phyloP scores from a whole-genome alignment of 768 basidiomycete species.

The Boletus rubescentipes region DNA sequence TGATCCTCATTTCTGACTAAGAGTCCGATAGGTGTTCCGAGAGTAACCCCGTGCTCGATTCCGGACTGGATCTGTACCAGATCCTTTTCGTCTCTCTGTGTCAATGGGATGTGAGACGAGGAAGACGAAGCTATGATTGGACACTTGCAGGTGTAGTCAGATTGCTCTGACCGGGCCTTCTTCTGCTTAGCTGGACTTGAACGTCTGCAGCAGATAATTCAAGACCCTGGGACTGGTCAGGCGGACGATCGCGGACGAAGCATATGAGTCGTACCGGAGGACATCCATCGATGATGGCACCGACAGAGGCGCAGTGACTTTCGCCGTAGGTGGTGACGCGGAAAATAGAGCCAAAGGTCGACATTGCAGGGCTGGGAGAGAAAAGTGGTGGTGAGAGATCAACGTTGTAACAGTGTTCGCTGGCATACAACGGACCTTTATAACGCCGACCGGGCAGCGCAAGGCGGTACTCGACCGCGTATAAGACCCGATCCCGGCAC shows the following conservation, averaged over 20 bases:
- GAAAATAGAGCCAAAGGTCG: conserved; percentile 88
- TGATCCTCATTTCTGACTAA: conserved; percentile 98
- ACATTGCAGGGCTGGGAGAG: conserved; percentile 54
- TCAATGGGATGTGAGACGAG: conserved; percentile 1
- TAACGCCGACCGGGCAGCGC: conserved; percentile 11
- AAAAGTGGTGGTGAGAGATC: background rate
- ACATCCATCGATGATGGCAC: conserved; percentile 96
- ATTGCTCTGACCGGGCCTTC: conserved; percentile 94
- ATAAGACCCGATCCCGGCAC: conserved; percentile 11
- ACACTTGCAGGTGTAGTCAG: conserved; percentile 88
- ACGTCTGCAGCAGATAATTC: conserved; percentile 78
- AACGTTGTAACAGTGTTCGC: too few relatives aligned
- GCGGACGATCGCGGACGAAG: conserved; percentile 7
- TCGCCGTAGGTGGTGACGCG: conserved; percentile 98
- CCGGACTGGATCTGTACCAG: conserved; percentile 92
- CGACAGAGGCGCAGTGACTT: conserved; percentile 95
- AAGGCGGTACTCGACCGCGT: conserved; percentile 26
- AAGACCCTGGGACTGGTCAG: conserved; percentile 61
- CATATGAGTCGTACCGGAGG: conserved; percentile 68
- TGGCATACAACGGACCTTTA: conserved; percentile 17
- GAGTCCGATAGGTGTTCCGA: conserved; percentile 97
- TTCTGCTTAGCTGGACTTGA: conserved; percentile 85
- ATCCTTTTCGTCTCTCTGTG: conserved; percentile 92
- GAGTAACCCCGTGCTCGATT: conserved; percentile 88
- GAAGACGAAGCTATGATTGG: background rate